Evolutionary conservation across 2,329 filamentous ascomycete species (phyloP).

Genomic region (Byssothecium circinans): DNA sequence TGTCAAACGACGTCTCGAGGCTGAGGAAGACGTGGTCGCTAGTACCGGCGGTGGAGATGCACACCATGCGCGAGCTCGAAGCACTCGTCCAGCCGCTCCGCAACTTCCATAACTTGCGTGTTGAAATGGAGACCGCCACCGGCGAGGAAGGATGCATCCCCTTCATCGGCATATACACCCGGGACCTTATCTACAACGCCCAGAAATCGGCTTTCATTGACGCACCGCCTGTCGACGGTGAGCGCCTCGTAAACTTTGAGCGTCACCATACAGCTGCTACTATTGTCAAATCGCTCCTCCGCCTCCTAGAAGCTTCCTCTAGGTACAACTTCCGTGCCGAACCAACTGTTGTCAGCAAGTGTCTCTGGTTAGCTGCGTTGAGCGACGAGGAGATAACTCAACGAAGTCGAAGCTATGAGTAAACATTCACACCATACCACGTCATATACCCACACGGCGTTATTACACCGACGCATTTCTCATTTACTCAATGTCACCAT

Average conservation of each 20-base stretch:
- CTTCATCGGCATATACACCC: slow-evolving; percentile 79
- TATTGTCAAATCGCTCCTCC: slow-evolving; percentile 76
- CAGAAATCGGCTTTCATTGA: slow-evolving; percentile 76
- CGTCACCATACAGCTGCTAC: slow-evolving; percentile 73
- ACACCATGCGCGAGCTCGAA: slow-evolving; percentile 70
- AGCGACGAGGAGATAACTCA: slow-evolving; percentile 70
- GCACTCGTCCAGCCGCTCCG: slow-evolving; percentile 72
- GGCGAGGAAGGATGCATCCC: slow-evolving; percentile 76
- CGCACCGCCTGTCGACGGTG: slow-evolving; percentile 58
- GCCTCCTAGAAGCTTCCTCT: slow-evolving; percentile 77
- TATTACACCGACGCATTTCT: not conserved
- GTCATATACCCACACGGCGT: slow-evolving; percentile 1
- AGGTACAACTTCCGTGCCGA: slow-evolving; percentile 74
- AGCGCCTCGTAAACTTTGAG: slow-evolving; percentile 81
- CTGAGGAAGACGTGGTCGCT: slow-evolving; percentile 71
- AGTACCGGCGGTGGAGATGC: slow-evolving; percentile 65
- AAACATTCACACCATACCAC: slow-evolving; percentile 13
- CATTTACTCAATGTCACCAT: not conserved
- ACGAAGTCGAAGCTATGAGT: slow-evolving; percentile 37
- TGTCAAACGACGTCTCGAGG: slow-evolving; percentile 70
- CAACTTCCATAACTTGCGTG: slow-evolving; percentile 75
- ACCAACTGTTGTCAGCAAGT: slow-evolving; percentile 75
- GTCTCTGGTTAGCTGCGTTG: slow-evolving; percentile 81
- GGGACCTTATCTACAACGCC: slow-evolving; percentile 79
- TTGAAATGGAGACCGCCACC: slow-evolving; percentile 73